Evolutionary conservation across 345 rosid species (phyloP), one percentile per base, ranked within the genome.

Genomic region (Arabidopsis arenosa): DNA sequence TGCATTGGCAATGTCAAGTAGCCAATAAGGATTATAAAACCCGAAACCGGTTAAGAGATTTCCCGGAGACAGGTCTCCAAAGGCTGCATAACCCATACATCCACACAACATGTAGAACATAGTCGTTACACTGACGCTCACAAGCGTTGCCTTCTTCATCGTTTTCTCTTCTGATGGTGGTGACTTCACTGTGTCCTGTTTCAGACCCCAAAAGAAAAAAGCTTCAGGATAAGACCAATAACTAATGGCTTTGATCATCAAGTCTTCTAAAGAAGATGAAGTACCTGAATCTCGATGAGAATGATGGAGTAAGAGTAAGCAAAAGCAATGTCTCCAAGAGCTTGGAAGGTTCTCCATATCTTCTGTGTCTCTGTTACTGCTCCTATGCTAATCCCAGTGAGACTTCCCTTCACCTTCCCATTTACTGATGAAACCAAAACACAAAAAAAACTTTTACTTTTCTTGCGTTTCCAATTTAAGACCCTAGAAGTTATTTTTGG

Each of bases 91-190:
- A n/a, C 97, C 98, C 80, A 93, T 85, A 81, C 87, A 83, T 21
- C 97, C 96, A 40, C 97, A 93, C 13, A 91, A 81, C 96, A 91
- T 88, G 86, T 91, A 93, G 82, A 93, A 93, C 32, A 86, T 39
- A 7, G 98, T 93, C 0, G 97, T 90, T 14, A 91, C 96, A 33
- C 61, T 70, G 6, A 88, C 90, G 43, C 97, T 90, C 41, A 86
- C 32, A 9, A 84, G 73, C 1, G 94, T 77, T 13, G 98, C 98
- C 47, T 84, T 91, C 72, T 85, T 93, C 98, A 93, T 89, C 2
- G 98, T 93, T 86, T 86, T 91, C 43, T 80, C 53, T 80, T 93
- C 98, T 49, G 98, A 69, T n/a, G 98, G 98, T 60, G 94, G 97
- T 51, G 82, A 79, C 70, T 74, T 79, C 52, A 79, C 66, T 45